Evolutionary conservation across 805 yeast species (phyloP), one percentile per base, ranked within the genome.

Genomic region (Pichia kluyveri): DNA sequence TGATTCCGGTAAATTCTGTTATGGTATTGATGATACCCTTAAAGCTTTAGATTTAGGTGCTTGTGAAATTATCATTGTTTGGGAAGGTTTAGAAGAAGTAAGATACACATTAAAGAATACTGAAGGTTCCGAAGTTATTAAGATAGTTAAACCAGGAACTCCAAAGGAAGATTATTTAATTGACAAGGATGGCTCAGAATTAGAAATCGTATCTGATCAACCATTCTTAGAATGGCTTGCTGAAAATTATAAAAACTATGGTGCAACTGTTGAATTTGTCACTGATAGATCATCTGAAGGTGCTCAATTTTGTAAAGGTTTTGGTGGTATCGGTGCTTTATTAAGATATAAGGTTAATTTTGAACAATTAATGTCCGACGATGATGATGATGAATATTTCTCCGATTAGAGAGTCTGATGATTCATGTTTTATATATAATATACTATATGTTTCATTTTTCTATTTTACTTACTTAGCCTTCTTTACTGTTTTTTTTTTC

Each of bases 271-370:
- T 60, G 99, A 93, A 73, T 93, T 93, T 60, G 96, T 93, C 57
- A 86, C 97, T 44, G 98, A 93, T 72, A 82, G 88, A 71, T 86
- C 96, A 23, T 83, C 95, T 41, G 99, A 93, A 71, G 99, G 99
- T 75, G 95, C 98, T 42, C 99, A 93, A 73, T 93, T 93, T 69
- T 95, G 85, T 51, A 83, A 82, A 60, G 99, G 99, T 51, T 93
- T 93, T 64, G 99, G 99, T 84, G 99, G 99, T 72, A 79, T 93
- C 56, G 99, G 99, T 68, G 97, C 96, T 50, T 67, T 93, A 59
- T 74, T 93, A 67, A 88, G 99, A 73, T 93, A 93, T 71, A 89
- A 89, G 70, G 93, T 93, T 59, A 93, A 93, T 73, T 93, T 93
- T 61, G 99, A 93, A 68, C 97, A 89, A 74, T 78, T 93, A 64